These are phyloP conservation scores for Euphorbia lathyris DNA, from an alignment of 345 rosid genomes.

Conservation along the genomic window DNA sequence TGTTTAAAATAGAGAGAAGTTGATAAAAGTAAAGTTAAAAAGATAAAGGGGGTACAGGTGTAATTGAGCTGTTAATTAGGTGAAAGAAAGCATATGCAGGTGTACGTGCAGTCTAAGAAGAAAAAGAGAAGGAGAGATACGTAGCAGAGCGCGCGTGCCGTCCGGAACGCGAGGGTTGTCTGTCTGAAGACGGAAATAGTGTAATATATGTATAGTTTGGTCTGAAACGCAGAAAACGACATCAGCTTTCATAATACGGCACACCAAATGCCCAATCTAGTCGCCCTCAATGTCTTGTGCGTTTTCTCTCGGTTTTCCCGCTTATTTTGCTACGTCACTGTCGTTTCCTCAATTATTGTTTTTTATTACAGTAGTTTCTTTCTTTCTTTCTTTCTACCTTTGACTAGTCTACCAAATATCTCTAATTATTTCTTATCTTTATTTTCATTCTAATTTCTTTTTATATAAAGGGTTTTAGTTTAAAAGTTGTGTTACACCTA, in stretches of 20 bases:
- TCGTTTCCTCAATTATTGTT: conserved; percentile 3
- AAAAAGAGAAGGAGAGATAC: not conserved
- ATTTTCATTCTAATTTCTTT: too few species aligned
- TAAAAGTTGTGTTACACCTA: too few species aligned
- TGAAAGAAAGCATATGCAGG: not conserved
- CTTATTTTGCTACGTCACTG: conserved; percentile 19
- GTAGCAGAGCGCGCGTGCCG: conserved; percentile 76
- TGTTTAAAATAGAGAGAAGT: too few species aligned
- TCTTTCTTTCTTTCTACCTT: not conserved
- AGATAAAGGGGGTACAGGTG: too few species aligned
- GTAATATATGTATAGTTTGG: too few species aligned
- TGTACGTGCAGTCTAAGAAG: not conserved
- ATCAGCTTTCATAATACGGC: conserved; percentile 1
- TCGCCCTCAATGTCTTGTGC: conserved; percentile 34
- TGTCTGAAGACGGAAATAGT: conserved; percentile 19
- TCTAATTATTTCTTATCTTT: too few species aligned
- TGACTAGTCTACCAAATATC: too few species aligned
- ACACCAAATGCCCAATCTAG: conserved; percentile 6
- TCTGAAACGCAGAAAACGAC: conserved; percentile 35
- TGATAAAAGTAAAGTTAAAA: too few species aligned
- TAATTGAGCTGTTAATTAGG: too few species aligned
- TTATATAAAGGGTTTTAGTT: too few species aligned
- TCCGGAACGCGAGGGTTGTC: conserved; percentile 52
- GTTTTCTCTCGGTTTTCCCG: conserved; percentile 22
- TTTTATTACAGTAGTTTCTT: not conserved